These are phyloP conservation scores for Nepenthes mirabilis DNA, from an alignment of 148 eudicot species.

Conservation along the genomic window DNA sequence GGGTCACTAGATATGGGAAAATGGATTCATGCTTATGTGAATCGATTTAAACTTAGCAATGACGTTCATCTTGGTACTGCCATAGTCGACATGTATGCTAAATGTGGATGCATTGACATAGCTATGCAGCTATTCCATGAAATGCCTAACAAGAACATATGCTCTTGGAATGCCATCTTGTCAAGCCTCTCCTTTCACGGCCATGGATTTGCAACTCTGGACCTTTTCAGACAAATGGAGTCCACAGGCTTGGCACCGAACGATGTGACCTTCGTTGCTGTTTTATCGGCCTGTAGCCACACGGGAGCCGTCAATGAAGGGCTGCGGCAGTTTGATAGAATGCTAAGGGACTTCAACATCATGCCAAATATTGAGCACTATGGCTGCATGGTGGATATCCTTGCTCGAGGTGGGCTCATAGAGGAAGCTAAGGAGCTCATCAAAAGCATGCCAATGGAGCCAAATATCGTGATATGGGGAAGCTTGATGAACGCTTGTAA, in stretches of 20 bases:
- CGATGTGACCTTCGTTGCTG: slow-evolving; percentile 26
- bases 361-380: slow-evolving; percentile 32
- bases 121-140: slow-evolving; percentile 16
- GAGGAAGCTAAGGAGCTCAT: slow-evolving; percentile 25
- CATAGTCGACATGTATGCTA: slow-evolving; percentile 39
- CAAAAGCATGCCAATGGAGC: slow-evolving; percentile 30
- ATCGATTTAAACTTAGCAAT: slow-evolving; percentile 7
- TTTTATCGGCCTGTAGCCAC: slow-evolving; percentile 34
- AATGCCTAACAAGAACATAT: slow-evolving; percentile 9
- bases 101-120: slow-evolving; percentile 25
- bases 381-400: slow-evolving; percentile 33
- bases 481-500: slow-evolving; percentile 20
- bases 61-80: slow-evolving; percentile 27
- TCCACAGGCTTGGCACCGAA: slow-evolving; percentile 16
- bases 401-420: slow-evolving; percentile 24
- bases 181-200: slow-evolving; percentile 26
- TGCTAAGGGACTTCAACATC: slow-evolving; percentile 14
- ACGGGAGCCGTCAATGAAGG: slow-evolving; percentile 21
- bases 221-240: slow-evolving; percentile 21
- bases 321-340: slow-evolving; percentile 11
- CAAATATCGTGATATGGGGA: slow-evolving; percentile 28
- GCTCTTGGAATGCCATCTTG: slow-evolving; percentile 36
- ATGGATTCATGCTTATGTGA: slow-evolving; percentile 23
- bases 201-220: slow-evolving; percentile 11
- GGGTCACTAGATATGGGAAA: slow-evolving; percentile 32